Evolutionary conservation across 805 yeast genomes (phyloP).

Genomic region (Saturnispora halmiae): DNA sequence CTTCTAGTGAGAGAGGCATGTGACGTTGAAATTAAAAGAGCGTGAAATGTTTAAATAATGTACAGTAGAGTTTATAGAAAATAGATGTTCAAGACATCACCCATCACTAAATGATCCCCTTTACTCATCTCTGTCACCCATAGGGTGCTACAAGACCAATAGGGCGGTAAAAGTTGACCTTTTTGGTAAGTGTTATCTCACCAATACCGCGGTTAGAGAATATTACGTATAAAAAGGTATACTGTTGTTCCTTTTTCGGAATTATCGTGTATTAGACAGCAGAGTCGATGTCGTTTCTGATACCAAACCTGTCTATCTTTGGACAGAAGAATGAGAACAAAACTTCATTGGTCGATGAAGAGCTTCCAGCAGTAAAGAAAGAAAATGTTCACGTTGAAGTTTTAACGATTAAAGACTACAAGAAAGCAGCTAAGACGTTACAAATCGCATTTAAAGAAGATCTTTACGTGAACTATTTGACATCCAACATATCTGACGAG

Average conservation of each 20-base stretch:
- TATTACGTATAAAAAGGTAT: neutral
- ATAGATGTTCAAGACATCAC: too few species aligned
- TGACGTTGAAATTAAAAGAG: constrained; percentile 5
- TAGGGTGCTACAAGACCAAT: too few species aligned
- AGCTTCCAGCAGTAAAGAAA: constrained; percentile 9
- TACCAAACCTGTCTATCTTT: constrained; percentile 3
- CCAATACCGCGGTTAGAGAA: constrained; percentile 5
- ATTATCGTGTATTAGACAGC: too few species aligned
- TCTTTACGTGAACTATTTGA: constrained; percentile 43
- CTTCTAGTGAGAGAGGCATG: constrained; percentile 44
- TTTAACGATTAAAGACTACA: constrained; percentile 35
- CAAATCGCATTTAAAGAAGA: constrained; percentile 47
- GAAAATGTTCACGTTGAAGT: constrained; percentile 24
- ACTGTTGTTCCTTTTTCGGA: too few species aligned
- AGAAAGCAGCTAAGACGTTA: constrained; percentile 46
- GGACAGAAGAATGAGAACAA: neutral
- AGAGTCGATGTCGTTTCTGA: constrained; percentile 7
- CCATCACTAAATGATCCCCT: too few species aligned
- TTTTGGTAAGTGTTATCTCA: too few species aligned
- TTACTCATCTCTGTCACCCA: too few species aligned
- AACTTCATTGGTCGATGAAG: neutral
- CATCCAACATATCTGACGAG: constrained; percentile 31
- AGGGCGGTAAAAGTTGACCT: neutral
- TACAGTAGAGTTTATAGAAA: neutral
- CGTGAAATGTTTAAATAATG: neutral